Evolutionary conservation across 495 filamentous ascomycete genomes (phyloP).

Genomic region (Cladorrhinum samala): DNA sequence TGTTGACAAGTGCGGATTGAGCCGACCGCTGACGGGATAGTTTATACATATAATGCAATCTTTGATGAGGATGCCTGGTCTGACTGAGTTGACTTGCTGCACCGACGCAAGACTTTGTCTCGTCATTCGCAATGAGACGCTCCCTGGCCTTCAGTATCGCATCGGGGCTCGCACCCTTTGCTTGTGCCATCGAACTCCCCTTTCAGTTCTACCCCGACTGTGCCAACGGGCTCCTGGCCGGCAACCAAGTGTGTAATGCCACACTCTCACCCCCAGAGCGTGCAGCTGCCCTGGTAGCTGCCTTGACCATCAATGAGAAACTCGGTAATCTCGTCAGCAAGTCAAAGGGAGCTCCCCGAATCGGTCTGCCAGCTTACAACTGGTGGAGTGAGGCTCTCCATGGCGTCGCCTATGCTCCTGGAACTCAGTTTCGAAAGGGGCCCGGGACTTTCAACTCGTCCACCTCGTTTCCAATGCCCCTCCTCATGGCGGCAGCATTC

Average conservation of each 20-base stretch:
- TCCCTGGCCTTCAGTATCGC: background rate
- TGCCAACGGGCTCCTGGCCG: constrained; percentile 25
- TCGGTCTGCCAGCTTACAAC: constrained; percentile 41
- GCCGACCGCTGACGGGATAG: too few species aligned
- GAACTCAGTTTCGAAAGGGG: constrained; percentile 27
- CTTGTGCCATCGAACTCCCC: constrained; percentile 2
- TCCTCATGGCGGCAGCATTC: constrained; percentile 40
- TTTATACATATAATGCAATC: too few species aligned
- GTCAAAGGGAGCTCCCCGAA: constrained; percentile 28
- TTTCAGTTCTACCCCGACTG: constrained; percentile 34
- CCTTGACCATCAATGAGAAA: constrained; percentile 37
- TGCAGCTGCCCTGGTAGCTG: constrained; percentile 33
- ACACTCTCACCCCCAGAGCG: constrained; percentile 40
- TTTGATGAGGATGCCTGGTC: too few species aligned
- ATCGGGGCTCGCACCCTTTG: background rate
- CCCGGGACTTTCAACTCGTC: constrained; percentile 37
- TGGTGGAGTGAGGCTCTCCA: constrained; percentile 53
- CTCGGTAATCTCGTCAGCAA: constrained; percentile 32
- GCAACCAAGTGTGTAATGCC: constrained; percentile 45
- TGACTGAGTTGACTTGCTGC: too few species aligned
- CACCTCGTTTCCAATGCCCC: constrained; percentile 44
- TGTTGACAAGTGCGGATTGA: too few species aligned
- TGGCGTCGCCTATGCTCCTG: constrained; percentile 35
- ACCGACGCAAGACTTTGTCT: too few species aligned
- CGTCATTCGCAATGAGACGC: too few species aligned